Conservation (phyloP, 208 protist genomes). For the Trypanosoma mega region DNA sequence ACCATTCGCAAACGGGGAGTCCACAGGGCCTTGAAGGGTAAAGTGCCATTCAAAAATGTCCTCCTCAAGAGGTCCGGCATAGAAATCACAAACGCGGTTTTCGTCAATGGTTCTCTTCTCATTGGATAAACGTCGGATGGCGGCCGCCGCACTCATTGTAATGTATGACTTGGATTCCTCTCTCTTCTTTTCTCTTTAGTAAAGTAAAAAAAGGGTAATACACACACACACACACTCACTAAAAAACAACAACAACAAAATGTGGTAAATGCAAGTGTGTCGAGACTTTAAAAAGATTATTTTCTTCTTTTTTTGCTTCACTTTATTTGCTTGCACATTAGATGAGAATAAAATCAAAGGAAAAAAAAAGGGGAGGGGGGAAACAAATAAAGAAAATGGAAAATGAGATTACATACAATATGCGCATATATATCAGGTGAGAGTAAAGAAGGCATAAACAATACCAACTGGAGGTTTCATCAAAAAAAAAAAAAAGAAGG, state of each 20-base stretch:
- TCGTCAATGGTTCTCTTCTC: constrained; percentile 56
- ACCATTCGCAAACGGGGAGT: constrained; percentile 62
- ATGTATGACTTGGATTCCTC: constrained; percentile 6
- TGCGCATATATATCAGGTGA: too few species aligned
- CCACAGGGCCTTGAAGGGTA: constrained; percentile 90
- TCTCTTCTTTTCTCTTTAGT: not conserved
- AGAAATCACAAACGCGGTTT: constrained; percentile 66
- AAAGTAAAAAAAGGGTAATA: not conserved
- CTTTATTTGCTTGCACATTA: not conserved
- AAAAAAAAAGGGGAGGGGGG: not conserved
- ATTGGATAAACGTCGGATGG: constrained; percentile 72
- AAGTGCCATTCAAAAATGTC: constrained; percentile 99
- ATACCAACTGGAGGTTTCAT: too few species aligned
- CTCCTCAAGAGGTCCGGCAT: constrained; percentile 67
- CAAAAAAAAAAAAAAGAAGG: too few species aligned
- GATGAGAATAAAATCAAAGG: too few species aligned
- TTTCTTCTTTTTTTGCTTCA: not conserved
- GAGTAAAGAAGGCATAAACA: too few species aligned
- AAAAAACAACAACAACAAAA: too few species aligned
- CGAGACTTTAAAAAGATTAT: too few species aligned
- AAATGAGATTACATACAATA: too few species aligned
- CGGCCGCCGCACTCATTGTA: constrained; percentile 30
- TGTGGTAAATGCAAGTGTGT: too few species aligned
- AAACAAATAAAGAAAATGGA: constrained; percentile 8
- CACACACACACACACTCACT: not conserved